Base-by-base conservation (phyloP, 1,139 yeast species). In the Spathaspora sp. region DNA sequence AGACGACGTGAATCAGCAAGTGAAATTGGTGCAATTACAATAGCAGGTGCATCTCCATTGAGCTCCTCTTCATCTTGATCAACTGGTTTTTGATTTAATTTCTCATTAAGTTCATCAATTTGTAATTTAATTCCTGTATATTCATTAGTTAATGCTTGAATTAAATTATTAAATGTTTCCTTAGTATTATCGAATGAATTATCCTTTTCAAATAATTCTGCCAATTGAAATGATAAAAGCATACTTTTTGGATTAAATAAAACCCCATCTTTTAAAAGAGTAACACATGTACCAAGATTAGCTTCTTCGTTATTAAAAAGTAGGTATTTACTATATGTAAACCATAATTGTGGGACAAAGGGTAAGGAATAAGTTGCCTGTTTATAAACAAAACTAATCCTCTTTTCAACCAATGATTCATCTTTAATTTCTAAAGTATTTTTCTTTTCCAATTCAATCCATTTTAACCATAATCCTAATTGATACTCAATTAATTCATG, bases 261-360 rank as follows among this genome's bases (percentile, higher is more conserved):
- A 11, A 85, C 60, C 2, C 89, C 90, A 48, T 78, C 77, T 20
- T 64, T 65, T 41, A 89, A 67, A 25, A 85, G 54, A 34, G 78
- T 70, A 37, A 67, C 64, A 50, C 68, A 62, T 46, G 54, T 62
- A 41, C 59, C 61, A 20, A 65, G 52, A 53, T 66, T 66, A n/a
- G 66, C 65, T 46, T 71, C 76, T 48, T 68, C 74, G 46, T 68
- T 65, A 23, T 51, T 51, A 40, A 56, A 53, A 18, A 67, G 54
- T 58, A 67, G 62, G 54, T 61, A 74, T 44, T 66, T 65, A 44
- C 57, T 61, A 52, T 61, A 89, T 47, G 85, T 84, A 63, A 83
- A 90, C 98, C 98, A 93, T 34, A 88, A 66, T 58, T 89, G 95
- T 0, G 97, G 89, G 39, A 79, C 81, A 63, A 86, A 89, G 25